phyloP scores from a whole-genome alignment of 192 early-diverging fungal species.

The Neocallimastix lanati region DNA sequence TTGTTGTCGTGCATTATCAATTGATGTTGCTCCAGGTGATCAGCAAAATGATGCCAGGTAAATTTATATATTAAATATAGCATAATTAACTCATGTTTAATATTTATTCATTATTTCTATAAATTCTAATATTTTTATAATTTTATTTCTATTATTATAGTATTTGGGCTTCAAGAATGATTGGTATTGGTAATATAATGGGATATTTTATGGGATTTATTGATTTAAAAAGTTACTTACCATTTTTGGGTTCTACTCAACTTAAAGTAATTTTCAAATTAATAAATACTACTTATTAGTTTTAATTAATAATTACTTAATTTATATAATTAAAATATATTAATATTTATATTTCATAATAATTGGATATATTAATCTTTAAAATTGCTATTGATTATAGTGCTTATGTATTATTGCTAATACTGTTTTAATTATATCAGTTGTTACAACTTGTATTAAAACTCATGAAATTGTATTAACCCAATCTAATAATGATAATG shows the following conservation, averaged over 20 bases:
- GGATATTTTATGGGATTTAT: slow-evolving; percentile 77
- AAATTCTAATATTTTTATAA: too few species aligned
- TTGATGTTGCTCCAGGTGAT: slow-evolving; percentile 58
- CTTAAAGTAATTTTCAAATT: slow-evolving; percentile 59
- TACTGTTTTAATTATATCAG: slow-evolving; percentile 27
- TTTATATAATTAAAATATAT: too few species aligned
- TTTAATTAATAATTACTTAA: too few species aligned
- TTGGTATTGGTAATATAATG: slow-evolving; percentile 56
- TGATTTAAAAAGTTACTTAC: slow-evolving; percentile 50
- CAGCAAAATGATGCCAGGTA: slow-evolving; percentile 51
- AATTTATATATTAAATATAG: too few species aligned
- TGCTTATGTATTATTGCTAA: slow-evolving; percentile 53
- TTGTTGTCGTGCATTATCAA: slow-evolving; percentile 59
- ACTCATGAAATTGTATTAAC: slow-evolving; percentile 24
- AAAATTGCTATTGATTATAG: too few species aligned
- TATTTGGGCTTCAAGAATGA: slow-evolving; percentile 74
- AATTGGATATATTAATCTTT: too few species aligned
- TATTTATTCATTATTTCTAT: too few species aligned
- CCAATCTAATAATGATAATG: slow-evolving; percentile 3
- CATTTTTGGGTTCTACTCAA: slow-evolving; percentile 51
- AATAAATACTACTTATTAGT: too few species aligned
- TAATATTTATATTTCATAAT: too few species aligned
- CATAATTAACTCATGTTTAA: too few species aligned
- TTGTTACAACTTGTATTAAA: slow-evolving; percentile 48
- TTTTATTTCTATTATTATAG: slow-evolving; percentile 16